phyloP scores from a whole-genome alignment of 768 basidiomycete species.

The Pleurotus platypus region DNA sequence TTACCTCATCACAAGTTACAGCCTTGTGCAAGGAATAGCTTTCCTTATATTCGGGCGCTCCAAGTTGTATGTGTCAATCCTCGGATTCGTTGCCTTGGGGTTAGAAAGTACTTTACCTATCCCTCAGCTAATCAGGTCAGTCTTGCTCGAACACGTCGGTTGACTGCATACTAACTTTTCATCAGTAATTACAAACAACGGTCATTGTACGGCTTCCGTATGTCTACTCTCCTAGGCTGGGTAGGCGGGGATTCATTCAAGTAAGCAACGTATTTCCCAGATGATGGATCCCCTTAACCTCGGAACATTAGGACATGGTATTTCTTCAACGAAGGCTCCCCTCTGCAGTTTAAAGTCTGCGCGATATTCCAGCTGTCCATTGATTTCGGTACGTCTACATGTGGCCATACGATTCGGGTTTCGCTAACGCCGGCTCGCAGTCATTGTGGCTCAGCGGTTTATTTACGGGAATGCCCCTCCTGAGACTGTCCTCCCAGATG shows the following conservation, averaged over 20 bases:
- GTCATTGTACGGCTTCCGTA: conserved; percentile 81
- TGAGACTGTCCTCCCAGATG: conserved; percentile 46
- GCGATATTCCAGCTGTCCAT: conserved; percentile 81
- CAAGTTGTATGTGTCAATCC: conserved; percentile 50
- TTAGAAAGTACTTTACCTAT: conserved; percentile 85
- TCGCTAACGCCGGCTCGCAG: conserved; percentile 28
- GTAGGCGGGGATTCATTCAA: conserved; percentile 83
- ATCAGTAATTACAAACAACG: conserved; percentile 72
- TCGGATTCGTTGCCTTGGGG: conserved; percentile 79
- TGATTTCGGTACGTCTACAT: conserved; percentile 56
- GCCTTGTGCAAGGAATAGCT: conserved; percentile 67
- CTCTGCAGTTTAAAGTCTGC: conserved; percentile 80
- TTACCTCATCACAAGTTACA: conserved; percentile 25
- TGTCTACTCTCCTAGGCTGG: conserved; percentile 82
- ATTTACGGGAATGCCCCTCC: conserved; percentile 72
- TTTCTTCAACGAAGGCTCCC: conserved; percentile 71
- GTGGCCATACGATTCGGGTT: no score
- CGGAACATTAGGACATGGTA: conserved; percentile 56
- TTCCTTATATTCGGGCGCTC: conserved; percentile 73
- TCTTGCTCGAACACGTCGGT: conserved; percentile 6
- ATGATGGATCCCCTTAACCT: no score
- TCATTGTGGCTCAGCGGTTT: conserved; percentile 71
- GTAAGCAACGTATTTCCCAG: conserved; percentile 32
- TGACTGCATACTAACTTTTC: conserved; percentile 6
- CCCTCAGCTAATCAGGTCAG: conserved; percentile 76